Evolutionary conservation across 768 basidiomycete genomes (phyloP).

Genomic region (Albatrellus ellisii): DNA sequence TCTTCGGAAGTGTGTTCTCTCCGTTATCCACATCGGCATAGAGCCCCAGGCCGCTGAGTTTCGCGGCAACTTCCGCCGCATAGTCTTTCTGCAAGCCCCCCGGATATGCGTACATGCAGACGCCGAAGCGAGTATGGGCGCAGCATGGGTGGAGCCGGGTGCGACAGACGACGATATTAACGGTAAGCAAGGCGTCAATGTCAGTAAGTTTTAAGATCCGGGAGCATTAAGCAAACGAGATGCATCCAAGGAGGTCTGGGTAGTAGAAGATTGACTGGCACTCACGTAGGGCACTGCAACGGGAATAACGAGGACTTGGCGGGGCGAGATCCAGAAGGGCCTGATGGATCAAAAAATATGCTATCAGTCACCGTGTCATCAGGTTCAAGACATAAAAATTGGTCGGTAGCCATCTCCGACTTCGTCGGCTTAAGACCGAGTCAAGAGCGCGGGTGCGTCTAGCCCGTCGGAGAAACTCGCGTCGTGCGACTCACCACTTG

Average conservation of each 20-base stretch:
- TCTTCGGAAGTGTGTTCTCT: constrained; percentile 88
- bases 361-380: not conserved
- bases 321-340: constrained; percentile 98
- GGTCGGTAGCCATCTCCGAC: not conserved
- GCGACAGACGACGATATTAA: not conserved
- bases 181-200: not conserved
- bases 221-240: not conserved
- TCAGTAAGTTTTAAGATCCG: not conserved
- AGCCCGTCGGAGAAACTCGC: not conserved
- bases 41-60: constrained; percentile 54
- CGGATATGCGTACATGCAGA: not conserved
- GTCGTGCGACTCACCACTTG: constrained; percentile 59
- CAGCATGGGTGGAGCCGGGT: not conserved
- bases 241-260: too few relatives aligned
- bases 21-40: constrained; percentile 90
- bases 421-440: too few relatives aligned
- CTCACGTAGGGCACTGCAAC: constrained; percentile 82
- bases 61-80: constrained; percentile 66
- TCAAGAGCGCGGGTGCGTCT: too few relatives aligned
- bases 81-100: constrained; percentile 66
- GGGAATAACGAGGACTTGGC: constrained; percentile 90
- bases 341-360: constrained; percentile 24
- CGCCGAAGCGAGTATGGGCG: not conserved
- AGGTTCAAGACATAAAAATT: too few relatives aligned
- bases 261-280: too few relatives aligned